Evolutionary conservation across 2,329 filamentous ascomycete species (phyloP).

Genomic region (Ascocoryne sarcoides): DNA sequence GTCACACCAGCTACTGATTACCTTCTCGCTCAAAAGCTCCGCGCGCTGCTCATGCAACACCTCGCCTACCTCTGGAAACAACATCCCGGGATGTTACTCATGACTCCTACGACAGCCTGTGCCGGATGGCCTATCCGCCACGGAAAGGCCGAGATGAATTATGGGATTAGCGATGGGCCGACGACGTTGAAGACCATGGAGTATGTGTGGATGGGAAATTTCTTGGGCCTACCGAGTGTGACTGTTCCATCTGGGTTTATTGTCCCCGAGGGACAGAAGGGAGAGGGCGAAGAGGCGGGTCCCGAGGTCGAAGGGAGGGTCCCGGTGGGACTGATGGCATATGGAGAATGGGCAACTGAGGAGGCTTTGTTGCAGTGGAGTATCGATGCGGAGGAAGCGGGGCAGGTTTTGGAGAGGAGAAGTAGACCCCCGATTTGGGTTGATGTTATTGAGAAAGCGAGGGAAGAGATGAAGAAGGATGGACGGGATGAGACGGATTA

Average conservation of each 20-base stretch:
- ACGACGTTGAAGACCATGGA: constrained; percentile 66
- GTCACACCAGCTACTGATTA: constrained; percentile 61
- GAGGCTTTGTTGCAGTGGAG: constrained; percentile 53
- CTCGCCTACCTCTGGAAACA: constrained; percentile 59
- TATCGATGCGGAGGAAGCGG: constrained; percentile 38
- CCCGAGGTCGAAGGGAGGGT: constrained; percentile 42
- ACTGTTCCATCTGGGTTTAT: constrained; percentile 66
- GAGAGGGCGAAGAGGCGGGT: constrained; percentile 11
- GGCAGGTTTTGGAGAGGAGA: constrained; percentile 7
- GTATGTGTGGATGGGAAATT: constrained; percentile 78
- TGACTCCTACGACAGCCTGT: constrained; percentile 68
- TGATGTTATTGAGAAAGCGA: constrained; percentile 14
- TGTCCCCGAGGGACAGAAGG: constrained; percentile 11
- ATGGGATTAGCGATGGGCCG: constrained; percentile 69
- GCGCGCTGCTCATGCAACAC: constrained; percentile 70
- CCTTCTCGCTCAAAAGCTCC: constrained; percentile 61
- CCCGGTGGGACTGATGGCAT: constrained; percentile 52
- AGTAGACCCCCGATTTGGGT: constrained; percentile 14
- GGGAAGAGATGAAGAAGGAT: constrained; percentile 8
- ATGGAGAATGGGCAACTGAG: constrained; percentile 58
- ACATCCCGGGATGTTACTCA: constrained; percentile 65
- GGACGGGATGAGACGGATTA: background rate
- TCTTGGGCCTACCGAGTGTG: constrained; percentile 66
- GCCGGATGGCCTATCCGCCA: constrained; percentile 59
- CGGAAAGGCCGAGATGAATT: constrained; percentile 45